Evolutionary conservation across 169 alveolate genomes (phyloP).

Genomic region (Eimeria sp.): DNA sequence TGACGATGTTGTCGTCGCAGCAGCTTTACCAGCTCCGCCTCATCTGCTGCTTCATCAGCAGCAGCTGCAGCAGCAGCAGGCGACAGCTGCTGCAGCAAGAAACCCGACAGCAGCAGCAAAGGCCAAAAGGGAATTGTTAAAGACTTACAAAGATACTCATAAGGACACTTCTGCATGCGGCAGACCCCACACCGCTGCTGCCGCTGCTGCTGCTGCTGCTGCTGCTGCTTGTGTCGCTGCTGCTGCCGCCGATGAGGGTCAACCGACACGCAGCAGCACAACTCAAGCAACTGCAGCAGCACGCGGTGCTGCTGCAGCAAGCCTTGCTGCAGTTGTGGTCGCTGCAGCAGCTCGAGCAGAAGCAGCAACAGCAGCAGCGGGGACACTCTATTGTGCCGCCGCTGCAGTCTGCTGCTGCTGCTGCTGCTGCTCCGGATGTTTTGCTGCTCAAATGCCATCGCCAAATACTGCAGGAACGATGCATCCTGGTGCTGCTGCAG

Average conservation of each 20-base stretch:
- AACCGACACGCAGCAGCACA: too few relatives aligned
- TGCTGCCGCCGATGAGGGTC: too few relatives aligned
- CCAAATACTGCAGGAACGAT: background rate
- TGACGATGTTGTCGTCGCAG: background rate
- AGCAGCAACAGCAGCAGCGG: too few relatives aligned
- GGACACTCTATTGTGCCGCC: background rate
- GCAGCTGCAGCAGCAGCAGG: constrained; percentile 2
- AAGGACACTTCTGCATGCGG: background rate
- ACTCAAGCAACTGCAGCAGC: too few relatives aligned
- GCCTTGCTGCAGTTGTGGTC: too few relatives aligned
- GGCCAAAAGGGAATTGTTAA: background rate
- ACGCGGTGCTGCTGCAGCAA: too few relatives aligned
- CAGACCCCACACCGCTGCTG: background rate
- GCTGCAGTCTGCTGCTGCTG: constrained; percentile 1
- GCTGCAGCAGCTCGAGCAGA: too few relatives aligned
- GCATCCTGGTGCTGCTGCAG: background rate
- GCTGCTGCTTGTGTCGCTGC: too few relatives aligned
- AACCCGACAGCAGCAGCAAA: constrained; percentile 3
- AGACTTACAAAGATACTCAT: background rate
- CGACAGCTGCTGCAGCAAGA: constrained; percentile 23
- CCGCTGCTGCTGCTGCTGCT: background rate
- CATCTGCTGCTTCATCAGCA: background rate
- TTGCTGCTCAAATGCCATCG: background rate
- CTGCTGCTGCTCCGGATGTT: background rate
- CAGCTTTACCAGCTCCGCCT: background rate